A percentile compares a stretch with the other conserved stretches of the same genome.
These are phyloP conservation scores for Pestalotiopsis sp. DNA, from an alignment of 2,329 filamentous ascomycete genomes.

Conservation along the genomic window DNA sequence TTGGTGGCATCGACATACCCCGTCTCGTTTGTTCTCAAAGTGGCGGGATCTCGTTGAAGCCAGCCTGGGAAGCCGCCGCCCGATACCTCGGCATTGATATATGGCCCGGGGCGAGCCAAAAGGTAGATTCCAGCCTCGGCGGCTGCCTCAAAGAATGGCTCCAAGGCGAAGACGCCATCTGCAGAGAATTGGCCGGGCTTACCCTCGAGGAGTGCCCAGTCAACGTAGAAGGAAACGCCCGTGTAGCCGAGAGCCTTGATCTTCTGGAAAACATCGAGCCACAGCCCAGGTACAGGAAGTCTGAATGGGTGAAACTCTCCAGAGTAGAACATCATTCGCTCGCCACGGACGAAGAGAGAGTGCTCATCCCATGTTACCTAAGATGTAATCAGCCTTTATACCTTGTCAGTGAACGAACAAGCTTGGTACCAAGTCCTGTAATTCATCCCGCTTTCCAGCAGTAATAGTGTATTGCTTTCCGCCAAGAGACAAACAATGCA, in stretches of 20 bases:
- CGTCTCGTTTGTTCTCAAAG: conserved; percentile 62
- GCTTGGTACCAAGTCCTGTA: conserved; percentile 6
- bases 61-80: conserved; percentile 83
- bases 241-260: conserved; percentile 82
- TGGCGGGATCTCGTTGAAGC: conserved; percentile 69
- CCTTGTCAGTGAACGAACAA: background rate
- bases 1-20: conserved; percentile 66
- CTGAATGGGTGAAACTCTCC: conserved; percentile 68
- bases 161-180: conserved; percentile 71
- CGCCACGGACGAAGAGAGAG: conserved; percentile 67
- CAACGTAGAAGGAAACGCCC: conserved; percentile 75
- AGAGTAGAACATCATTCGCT: conserved; percentile 66
- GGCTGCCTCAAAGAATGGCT: conserved; percentile 78
- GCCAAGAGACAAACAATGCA: background rate
- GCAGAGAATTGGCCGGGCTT: conserved; percentile 70
- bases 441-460: conserved; percentile 4
- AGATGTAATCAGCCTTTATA: background rate
- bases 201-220: conserved; percentile 79
- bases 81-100: conserved; percentile 68
- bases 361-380: conserved; percentile 67
- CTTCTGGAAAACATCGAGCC: conserved; percentile 80
- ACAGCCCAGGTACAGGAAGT: conserved; percentile 48
- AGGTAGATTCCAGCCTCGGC: conserved; percentile 75
- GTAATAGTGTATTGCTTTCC: background rate
- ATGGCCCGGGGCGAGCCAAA: conserved; percentile 69